phyloP scores from a whole-genome alignment of 345 rosid species.

The Brassica carinata region DNA sequence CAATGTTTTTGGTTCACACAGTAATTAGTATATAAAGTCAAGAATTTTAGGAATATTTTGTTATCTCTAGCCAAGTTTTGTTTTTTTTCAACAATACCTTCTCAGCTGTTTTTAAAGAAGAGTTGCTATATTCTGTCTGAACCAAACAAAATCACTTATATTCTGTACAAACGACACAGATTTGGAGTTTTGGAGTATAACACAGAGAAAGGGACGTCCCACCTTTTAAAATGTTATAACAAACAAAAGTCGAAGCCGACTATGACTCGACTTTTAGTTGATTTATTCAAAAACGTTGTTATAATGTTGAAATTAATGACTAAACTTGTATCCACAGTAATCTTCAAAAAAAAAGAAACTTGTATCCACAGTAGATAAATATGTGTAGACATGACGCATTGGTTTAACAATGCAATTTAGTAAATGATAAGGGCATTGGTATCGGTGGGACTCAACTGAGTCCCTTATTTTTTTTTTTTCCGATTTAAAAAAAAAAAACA shows the following conservation, averaged over 20 bases:
- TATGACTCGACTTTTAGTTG: background rate
- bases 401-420: conserved; percentile 11
- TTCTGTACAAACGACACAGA: conserved; percentile 26
- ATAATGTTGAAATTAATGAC: background rate
- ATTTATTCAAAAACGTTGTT: background rate
- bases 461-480: no score
- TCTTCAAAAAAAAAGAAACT: no score
- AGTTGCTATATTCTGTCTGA: conserved; percentile 15
- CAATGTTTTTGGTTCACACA: conserved; percentile 30
- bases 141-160: conserved; percentile 26
- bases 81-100: conserved; percentile 15
- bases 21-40: conserved; percentile 24
- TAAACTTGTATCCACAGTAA: background rate
- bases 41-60: conserved; percentile 25
- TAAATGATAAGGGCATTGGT: no score
- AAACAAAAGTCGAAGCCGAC: conserved; percentile 14
- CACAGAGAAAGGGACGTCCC: conserved; percentile 26
- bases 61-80: conserved; percentile 31
- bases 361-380: background rate
- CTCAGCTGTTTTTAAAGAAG: conserved; percentile 15
- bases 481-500: no score
- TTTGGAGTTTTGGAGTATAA: conserved; percentile 9
- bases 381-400: background rate
- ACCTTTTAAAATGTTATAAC: background rate
- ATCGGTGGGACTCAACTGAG: no score